These are phyloP conservation scores for Sonneratia alba DNA, from an alignment of 345 rosid species.

Conservation along the genomic window DNA sequence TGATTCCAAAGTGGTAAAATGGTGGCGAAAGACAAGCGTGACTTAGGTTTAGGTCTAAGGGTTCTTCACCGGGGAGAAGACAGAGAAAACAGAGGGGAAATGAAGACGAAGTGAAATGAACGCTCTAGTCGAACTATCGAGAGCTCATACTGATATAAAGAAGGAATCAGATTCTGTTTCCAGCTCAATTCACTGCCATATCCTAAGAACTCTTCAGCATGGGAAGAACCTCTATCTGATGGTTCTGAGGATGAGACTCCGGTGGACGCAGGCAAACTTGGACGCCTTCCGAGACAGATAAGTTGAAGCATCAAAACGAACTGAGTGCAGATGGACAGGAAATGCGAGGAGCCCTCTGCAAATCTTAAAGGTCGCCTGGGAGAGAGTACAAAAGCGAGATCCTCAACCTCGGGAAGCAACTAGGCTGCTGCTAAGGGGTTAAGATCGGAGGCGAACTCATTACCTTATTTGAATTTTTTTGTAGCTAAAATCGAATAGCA, in stretches of 20 bases:
- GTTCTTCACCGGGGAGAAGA: not conserved
- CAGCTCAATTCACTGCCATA: too few relatives aligned
- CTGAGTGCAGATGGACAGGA: conserved; percentile 43
- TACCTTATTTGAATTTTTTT: not conserved
- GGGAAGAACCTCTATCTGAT: not conserved
- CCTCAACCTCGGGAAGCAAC: conserved; percentile 64
- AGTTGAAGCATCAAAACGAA: conserved; percentile 37
- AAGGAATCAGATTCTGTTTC: too few relatives aligned
- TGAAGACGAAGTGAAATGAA: too few relatives aligned
- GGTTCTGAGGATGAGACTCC: conserved; percentile 49
- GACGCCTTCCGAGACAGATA: conserved; percentile 47
- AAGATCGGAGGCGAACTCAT: not conserved
- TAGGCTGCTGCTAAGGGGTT: conserved; percentile 20
- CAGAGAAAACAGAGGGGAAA: not conserved
- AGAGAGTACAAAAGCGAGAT: conserved; percentile 41
- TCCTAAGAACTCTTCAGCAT: not conserved
- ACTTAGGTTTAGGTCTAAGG: not conserved
- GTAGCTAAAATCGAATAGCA: too few relatives aligned
- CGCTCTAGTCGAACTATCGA: too few relatives aligned
- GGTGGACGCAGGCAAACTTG: conserved; percentile 61
- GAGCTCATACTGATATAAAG: too few relatives aligned
- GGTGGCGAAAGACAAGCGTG: not conserved
- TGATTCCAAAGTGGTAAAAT: too few relatives aligned
- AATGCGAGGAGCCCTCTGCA: conserved; percentile 53
- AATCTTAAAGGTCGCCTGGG: conserved; percentile 53